Evolutionary conservation across 75 land plant genomes (phyloP).

Genomic region (Picea glauca): DNA sequence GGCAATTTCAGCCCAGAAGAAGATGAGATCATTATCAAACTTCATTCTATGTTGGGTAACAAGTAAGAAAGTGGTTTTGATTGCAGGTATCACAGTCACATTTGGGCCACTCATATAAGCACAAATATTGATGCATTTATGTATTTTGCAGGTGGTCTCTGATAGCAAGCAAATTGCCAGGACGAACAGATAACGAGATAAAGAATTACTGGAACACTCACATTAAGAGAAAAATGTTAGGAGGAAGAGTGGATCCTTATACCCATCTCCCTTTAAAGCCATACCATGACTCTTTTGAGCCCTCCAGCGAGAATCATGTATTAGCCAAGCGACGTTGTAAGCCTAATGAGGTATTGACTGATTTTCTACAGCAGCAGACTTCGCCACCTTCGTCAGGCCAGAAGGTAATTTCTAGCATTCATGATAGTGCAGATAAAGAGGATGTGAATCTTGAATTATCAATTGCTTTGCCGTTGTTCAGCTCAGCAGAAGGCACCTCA

Average conservation of each 20-base stretch:
- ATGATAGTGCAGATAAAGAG: background rate
- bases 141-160: background rate
- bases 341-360: background rate
- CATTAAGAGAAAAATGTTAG: background rate
- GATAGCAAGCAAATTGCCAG: background rate
- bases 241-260: background rate
- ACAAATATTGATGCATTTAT: background rate
- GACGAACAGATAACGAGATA: slow-evolving; percentile 1
- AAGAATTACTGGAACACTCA: slow-evolving; percentile 3
- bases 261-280: background rate
- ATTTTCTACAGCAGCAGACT: slow-evolving; percentile 4
- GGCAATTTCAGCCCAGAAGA: slow-evolving; percentile 20
- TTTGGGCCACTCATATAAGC: background rate
- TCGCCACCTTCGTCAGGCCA: too few species aligned
- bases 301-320: background rate
- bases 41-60: slow-evolving; percentile 8
- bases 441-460: slow-evolving; percentile 3
- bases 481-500: background rate
- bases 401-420: background rate
- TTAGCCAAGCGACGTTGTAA: background rate
- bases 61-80: slow-evolving; percentile 1
- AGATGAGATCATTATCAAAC: too few species aligned
- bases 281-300: too few species aligned
- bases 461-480: background rate
- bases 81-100: background rate